These are phyloP conservation scores for Albizia julibrissin DNA, from an alignment of 306 rosid species.

Conservation along the genomic window DNA sequence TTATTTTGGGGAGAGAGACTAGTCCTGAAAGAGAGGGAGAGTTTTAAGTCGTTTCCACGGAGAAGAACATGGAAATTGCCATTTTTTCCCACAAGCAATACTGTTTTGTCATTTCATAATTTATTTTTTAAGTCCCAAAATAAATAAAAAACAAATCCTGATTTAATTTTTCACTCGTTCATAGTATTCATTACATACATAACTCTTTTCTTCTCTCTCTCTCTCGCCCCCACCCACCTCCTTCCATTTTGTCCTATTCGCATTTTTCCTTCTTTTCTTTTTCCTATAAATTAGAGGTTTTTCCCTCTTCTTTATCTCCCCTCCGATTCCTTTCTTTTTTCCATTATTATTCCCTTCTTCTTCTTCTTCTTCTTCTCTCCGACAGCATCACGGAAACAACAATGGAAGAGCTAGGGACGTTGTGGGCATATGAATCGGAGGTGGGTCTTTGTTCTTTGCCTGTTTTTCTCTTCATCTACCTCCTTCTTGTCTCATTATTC, in stretches of 20 bases:
- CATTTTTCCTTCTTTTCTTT: background rate
- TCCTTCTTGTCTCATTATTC: background rate
- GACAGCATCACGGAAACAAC: background rate
- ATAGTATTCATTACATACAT: background rate
- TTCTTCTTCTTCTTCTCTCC: background rate
- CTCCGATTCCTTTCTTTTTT: background rate
- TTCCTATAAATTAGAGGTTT: conserved; percentile 52
- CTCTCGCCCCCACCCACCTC: conserved; percentile 31
- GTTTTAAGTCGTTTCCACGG: conserved; percentile 22
- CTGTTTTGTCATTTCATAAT: conserved; percentile 29
- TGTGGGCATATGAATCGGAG: conserved; percentile 52
- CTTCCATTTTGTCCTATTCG: conserved; percentile 34
- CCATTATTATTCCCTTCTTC: conserved; percentile 6
- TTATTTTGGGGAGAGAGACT: background rate
- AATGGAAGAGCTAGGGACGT: conserved; percentile 65
- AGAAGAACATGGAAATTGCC: conserved; percentile 31
- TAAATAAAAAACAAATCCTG: background rate
- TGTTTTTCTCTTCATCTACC: background rate
- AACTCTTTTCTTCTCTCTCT: conserved; percentile 3
- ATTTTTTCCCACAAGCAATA: conserved; percentile 26
- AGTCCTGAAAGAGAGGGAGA: conserved; percentile 48
- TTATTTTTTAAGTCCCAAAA: conserved; percentile 5
- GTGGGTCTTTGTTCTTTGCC: conserved; percentile 39
- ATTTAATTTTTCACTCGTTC: background rate
- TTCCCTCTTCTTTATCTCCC: conserved; percentile 31